Percentiles rank a stretch among this genome's conserved stretches.
These are phyloP conservation scores for Diaporthe vexans DNA, from an alignment of 2,329 filamentous ascomycete genomes.

Conservation along the genomic window DNA sequence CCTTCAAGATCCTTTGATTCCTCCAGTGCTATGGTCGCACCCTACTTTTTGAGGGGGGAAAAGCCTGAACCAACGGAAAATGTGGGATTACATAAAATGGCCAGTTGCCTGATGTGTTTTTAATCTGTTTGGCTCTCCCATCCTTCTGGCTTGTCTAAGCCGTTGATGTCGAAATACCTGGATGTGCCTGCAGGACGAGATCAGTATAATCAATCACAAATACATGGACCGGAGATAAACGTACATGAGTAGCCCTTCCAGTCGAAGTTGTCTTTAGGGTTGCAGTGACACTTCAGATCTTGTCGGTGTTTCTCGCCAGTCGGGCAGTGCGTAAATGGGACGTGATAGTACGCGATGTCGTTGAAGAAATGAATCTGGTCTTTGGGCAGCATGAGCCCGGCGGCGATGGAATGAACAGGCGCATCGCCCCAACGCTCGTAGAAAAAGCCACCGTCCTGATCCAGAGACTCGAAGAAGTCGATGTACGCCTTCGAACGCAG, in stretches of 20 bases:
- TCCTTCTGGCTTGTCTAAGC: constrained; percentile 85
- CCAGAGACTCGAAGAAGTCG: constrained; percentile 91
- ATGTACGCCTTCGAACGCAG: constrained; percentile 89
- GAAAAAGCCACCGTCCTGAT: constrained; percentile 96
- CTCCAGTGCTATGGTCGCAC: constrained; percentile 31
- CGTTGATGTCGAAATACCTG: constrained; percentile 87
- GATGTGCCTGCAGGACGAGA: constrained; percentile 75
- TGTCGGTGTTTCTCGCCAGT: constrained; percentile 87
- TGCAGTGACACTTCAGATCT: constrained; percentile 92
- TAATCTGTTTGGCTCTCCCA: constrained; percentile 80
- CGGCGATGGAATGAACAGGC: constrained; percentile 97
- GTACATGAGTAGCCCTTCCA: constrained; percentile 99
- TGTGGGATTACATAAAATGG: constrained; percentile 27
- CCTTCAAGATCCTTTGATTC: constrained; percentile 32
- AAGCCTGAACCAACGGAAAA: constrained; percentile 13
- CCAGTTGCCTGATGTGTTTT: background rate
- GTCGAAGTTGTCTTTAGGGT: constrained; percentile 97
- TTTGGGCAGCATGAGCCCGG: constrained; percentile 87
- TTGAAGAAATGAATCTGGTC: constrained; percentile 99
- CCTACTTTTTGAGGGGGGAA: background rate
- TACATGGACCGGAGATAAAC: constrained; percentile 53
- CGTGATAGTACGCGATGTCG: constrained; percentile 98
- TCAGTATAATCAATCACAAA: background rate
- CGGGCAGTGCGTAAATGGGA: constrained; percentile 97
- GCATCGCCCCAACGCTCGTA: constrained; percentile 99